These are phyloP conservation scores for Austroboletus eburneus DNA, from an alignment of 768 basidiomycete species.

Conservation along the genomic window DNA sequence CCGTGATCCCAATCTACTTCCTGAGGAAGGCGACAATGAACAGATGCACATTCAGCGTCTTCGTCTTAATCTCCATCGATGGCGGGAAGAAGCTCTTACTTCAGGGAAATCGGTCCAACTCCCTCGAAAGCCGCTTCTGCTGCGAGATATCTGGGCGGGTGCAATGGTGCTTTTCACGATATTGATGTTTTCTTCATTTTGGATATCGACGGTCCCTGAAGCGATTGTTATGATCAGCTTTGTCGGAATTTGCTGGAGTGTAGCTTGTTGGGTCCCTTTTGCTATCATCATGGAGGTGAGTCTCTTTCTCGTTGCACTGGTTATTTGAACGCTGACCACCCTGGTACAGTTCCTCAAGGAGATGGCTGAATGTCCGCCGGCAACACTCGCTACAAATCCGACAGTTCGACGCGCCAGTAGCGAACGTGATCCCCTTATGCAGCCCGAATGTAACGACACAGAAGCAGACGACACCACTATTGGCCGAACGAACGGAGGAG, in stretches of 20 bases:
- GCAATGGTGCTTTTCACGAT: conserved; percentile 77
- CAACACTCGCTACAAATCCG: conserved; percentile 10
- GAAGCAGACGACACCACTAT: conserved; percentile 40
- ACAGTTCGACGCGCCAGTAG: conserved; percentile 31
- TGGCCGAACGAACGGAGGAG: conserved; percentile 17
- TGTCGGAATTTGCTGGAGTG: conserved; percentile 93
- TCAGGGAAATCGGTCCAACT: conserved; percentile 71
- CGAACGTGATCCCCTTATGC: conserved; percentile 52
- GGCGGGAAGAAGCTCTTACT: conserved; percentile 81
- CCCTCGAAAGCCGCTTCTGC: conserved; percentile 85
- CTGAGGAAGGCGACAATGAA: conserved; percentile 61
- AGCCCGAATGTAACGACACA: conserved; percentile 42
- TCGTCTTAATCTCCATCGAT: conserved; percentile 64
- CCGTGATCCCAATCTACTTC: conserved; percentile 77
- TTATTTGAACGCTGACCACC: conserved; percentile 1
- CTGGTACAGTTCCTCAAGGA: conserved; percentile 66
- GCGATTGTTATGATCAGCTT: conserved; percentile 80
- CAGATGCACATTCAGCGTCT: conserved; percentile 72
- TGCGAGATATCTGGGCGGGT: conserved; percentile 92
- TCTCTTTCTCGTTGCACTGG: conserved; percentile 37
- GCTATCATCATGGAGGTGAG: conserved; percentile 95
- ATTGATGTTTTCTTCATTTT: conserved; percentile 82
- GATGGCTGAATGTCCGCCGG: conserved; percentile 39
- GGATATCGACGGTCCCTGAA: conserved; percentile 69
- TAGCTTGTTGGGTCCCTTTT: conserved; percentile 97